These are phyloP conservation scores for Punica granatum DNA, from an alignment of 345 rosid species.

Conservation along the genomic window DNA sequence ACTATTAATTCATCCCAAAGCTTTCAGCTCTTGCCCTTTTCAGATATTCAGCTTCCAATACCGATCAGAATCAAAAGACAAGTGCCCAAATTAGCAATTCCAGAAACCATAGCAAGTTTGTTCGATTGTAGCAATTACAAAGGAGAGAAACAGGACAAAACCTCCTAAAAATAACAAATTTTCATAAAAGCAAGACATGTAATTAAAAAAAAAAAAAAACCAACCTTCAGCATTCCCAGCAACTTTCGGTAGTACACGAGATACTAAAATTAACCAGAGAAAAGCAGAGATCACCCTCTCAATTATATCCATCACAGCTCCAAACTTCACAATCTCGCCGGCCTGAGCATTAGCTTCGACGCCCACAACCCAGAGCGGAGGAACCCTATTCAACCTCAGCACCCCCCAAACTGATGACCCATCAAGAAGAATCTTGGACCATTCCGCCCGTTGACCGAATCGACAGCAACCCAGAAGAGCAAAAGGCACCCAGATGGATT, in stretches of 20 bases:
- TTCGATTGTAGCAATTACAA: neutral
- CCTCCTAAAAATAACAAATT: neutral
- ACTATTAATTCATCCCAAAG: neutral
- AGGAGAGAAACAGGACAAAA: neutral
- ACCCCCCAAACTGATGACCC: slow-evolving; percentile 5
- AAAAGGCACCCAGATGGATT: neutral
- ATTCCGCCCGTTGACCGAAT: slow-evolving; percentile 3
- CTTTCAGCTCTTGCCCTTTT: neutral
- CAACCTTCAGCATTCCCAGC: slow-evolving; percentile 71
- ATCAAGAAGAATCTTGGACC: slow-evolving; percentile 5
- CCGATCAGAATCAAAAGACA: neutral
- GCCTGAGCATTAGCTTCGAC: slow-evolving; percentile 1
- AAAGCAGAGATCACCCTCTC: slow-evolving; percentile 26
- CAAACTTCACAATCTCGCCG: slow-evolving; percentile 6
- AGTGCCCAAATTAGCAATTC: neutral
- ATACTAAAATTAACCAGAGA: slow-evolving; percentile 36
- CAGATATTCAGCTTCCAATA: neutral
- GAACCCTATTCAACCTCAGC: neutral
- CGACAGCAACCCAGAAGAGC: neutral
- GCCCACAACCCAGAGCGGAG: neutral
- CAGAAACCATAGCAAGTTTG: neutral
- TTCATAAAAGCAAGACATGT: neutral
- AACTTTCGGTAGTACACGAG: slow-evolving; percentile 36
- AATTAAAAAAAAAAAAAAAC: neutral
- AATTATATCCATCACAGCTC: slow-evolving; percentile 6